Base-by-base conservation (phyloP, 1,139 yeast species). In the Spathaspora sp. region DNA sequence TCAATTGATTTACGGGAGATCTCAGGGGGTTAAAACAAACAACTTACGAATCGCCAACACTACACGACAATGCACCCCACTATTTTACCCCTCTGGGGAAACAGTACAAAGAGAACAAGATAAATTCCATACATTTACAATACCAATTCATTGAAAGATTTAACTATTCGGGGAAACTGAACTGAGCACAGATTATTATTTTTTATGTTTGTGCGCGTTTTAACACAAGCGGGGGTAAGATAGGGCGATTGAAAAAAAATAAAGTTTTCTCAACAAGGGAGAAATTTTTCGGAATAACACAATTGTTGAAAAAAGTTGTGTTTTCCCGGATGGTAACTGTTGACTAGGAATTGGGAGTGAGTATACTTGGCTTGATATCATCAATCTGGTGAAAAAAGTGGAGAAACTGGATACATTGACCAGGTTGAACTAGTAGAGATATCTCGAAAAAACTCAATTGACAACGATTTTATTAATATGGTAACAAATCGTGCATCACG, bases 71-170 rank as follows among this genome's bases (percentile, higher is more conserved):
- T 31, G 36, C 10, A 31, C 36, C 36, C 36, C 36, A 31, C 36
- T 31, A 31, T 31, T 13, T 27, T 31, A 13, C 36, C 18, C 36
- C 36, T 31, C 36, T 31, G 36, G 36, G 36, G 18, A 31, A 31
- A 31, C 36, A 31, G 17, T 31, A 31, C 18, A 13, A 13, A 27
- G 13, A 2, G 10, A 11, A 5, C 11, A 27, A 27, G n/a, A 31
- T 13, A n/a, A 3, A 13, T 7, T 13, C 18, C 36, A 31, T 31
- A 31, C 36, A 31, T 31, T 31, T 13, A 13, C 36, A 31, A 13
- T 31, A 15, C 2, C 7, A 4, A 31, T 15, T 31, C 13, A 31
- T 13, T 9, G 8, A 11, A 31, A 9, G 13, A 10, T 27, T 10
- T 27, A 27, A 10, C n/a, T n/a, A 11, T 11, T 31, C 36, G 36